Evolutionary conservation across 164 flowering plant species (phyloP).

Genomic region (Annona squamosa): DNA sequence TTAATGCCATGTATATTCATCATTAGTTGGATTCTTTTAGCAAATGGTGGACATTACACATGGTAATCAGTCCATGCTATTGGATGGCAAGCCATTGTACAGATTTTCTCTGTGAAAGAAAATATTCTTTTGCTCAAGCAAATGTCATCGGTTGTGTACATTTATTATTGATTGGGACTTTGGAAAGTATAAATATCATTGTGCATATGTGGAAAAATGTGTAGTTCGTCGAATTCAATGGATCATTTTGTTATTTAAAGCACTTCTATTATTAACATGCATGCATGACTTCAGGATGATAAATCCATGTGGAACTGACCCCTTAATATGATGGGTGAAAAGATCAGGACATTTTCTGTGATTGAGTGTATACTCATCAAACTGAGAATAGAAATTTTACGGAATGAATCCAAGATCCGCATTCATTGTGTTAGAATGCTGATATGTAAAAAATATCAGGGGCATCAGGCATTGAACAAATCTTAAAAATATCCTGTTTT

Average conservation of each 20-base stretch:
- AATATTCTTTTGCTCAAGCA: conserved; percentile 20
- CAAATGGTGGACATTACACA: not conserved
- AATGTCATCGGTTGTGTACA: not conserved
- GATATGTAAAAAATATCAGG: not conserved
- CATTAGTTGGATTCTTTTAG: not conserved
- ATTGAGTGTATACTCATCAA: too few species aligned
- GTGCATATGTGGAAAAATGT: not conserved
- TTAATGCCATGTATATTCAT: not conserved
- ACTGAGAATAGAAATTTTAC: not conserved
- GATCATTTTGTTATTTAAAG: not conserved
- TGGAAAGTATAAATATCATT: not conserved
- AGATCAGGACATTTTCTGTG: not conserved
- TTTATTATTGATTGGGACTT: not conserved
- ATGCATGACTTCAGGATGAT: not conserved
- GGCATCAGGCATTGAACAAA: too few species aligned
- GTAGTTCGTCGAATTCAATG: not conserved
- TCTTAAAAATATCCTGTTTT: too few species aligned
- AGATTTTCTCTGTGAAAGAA: conserved; percentile 15
- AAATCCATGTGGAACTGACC: not conserved
- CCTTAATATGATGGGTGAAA: not conserved
- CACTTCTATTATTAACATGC: not conserved
- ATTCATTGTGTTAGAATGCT: not conserved
- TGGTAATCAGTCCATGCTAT: not conserved
- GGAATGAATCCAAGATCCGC: too few species aligned
- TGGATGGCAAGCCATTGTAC: conserved; percentile 10